These are phyloP conservation scores for Noccaea caerulescens DNA, from an alignment of 345 rosid genomes.

Conservation along the genomic window DNA sequence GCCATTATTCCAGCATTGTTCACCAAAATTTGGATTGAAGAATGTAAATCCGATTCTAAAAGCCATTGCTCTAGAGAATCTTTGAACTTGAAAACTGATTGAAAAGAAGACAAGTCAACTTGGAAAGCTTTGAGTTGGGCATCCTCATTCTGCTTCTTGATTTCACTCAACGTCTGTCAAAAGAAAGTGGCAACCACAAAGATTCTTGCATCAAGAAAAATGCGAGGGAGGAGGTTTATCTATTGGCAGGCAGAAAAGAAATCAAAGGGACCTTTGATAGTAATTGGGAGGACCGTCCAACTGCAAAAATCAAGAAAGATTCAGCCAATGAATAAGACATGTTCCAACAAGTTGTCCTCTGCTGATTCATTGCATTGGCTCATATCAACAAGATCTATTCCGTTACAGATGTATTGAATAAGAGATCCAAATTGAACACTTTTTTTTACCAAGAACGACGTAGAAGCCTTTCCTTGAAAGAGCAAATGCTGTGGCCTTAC, in stretches of 20 bases:
- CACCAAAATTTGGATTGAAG: constrained; percentile 77
- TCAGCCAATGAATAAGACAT: constrained; percentile 15
- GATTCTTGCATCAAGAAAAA: constrained; percentile 11
- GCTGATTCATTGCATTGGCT: constrained; percentile 8
- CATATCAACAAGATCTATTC: constrained; percentile 5
- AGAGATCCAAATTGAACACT: not conserved
- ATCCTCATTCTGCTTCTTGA: constrained; percentile 51
- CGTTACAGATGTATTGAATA: not conserved
- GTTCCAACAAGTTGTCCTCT: constrained; percentile 5
- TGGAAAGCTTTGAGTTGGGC: constrained; percentile 68
- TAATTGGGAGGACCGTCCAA: constrained; percentile 63
- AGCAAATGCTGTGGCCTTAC: constrained; percentile 72
- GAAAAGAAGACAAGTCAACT: constrained; percentile 71
- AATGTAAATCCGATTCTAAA: constrained; percentile 66
- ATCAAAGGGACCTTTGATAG: constrained; percentile 56
- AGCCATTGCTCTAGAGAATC: constrained; percentile 79
- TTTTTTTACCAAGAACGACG: constrained; percentile 67
- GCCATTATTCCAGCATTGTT: constrained; percentile 96
- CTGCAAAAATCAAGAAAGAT: constrained; percentile 54
- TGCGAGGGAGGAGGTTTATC: not conserved
- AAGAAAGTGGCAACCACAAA: constrained; percentile 24
- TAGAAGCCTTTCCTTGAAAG: constrained; percentile 76
- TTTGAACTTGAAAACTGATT: constrained; percentile 65
- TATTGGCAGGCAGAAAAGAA: not conserved
- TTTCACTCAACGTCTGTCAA: constrained; percentile 60